Evolutionary conservation across 495 filamentous ascomycete genomes (phyloP).

Genomic region (Aspergillus saccharolyticus): DNA sequence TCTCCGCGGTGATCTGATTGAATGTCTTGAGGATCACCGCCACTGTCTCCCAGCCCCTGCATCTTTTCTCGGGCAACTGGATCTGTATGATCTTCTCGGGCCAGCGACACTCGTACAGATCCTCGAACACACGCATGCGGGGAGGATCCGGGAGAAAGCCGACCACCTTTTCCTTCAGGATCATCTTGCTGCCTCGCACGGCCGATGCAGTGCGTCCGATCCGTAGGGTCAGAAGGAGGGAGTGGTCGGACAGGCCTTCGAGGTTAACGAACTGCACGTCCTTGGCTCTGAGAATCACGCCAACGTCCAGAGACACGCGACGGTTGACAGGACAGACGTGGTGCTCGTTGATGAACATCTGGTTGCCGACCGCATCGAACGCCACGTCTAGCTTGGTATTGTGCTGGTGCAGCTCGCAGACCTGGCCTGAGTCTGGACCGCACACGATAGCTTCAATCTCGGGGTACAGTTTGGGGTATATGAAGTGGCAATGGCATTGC

Average conservation of each 20-base stretch:
- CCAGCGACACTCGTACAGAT: conserved; percentile 15
- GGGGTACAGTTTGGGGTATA: conserved; percentile 5
- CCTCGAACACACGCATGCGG: conserved; percentile 18
- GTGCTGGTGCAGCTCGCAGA: conserved; percentile 13
- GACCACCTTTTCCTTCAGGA: conserved; percentile 11
- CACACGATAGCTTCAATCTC: conserved; percentile 16
- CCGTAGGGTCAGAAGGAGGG: conserved; percentile 22
- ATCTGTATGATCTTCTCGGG: conserved; percentile 20
- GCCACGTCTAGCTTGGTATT: conserved; percentile 21
- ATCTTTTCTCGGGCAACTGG: conserved; percentile 18
- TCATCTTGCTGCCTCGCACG: conserved; percentile 13
- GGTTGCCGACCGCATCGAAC: conserved; percentile 24
- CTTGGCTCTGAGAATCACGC: conserved; percentile 8
- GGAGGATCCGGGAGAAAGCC: conserved; percentile 15
- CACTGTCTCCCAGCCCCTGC: conserved; percentile 27
- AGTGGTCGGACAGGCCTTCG: conserved; percentile 24
- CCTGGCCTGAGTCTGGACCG: conserved; percentile 14
- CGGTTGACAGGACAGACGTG: conserved; percentile 12
- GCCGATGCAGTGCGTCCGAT: conserved; percentile 14
- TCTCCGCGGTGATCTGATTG: conserved; percentile 17
- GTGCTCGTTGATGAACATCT: conserved; percentile 22
- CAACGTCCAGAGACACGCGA: conserved; percentile 13
- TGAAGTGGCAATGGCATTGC: conserved; percentile 18
- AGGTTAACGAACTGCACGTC: conserved; percentile 27
- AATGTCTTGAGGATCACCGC: conserved; percentile 30